Base-by-base conservation (phyloP, 2,329 filamentous ascomycete genomes). In the Pseudocercospora vitis region DNA sequence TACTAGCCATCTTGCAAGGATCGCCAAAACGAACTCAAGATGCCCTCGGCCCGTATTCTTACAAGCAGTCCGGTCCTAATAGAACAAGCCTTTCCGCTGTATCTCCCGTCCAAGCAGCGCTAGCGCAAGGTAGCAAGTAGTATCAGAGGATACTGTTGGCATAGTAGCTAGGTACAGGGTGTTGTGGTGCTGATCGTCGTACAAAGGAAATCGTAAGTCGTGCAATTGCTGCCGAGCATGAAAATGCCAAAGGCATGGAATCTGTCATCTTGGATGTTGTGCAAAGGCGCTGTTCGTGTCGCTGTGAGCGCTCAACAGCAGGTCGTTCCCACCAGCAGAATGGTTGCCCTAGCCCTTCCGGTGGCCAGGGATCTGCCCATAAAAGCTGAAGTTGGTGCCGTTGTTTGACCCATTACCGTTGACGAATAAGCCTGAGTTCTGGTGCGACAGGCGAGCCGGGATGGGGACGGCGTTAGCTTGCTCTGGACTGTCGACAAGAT, bases 401-500 rank as follows among this genome's bases (percentile, higher is more conserved):
- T 42, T 39, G 3, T 14, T 24, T 1, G 16, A 5, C 7, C 42
- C 42, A 19, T 45, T 28, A n/a, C 42, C 24, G 23, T n/a, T 14
- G 2, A 37, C 21, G 7, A 51, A 42, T 12, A 32, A 42, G 48
- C 28, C 24, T 3, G 37, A 45, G 37, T 42, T 23, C 21, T 40
- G 29, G 12, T 48, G 50, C 24, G 24, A 11, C 11, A 45, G 14
- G n/a, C 7, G 9, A n/a, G 9, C 31, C 14, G 32, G 18, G 19
- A 18, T 23, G 3, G 18, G 42, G 1, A n/a, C 26, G 14, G 16
- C 24, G 21, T 35, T 28, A 7, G 32, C 18, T 12, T 49, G 28
- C 37, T 47, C 19, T 23, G 49, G 53, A 16, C 48, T 51, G 11
- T 45, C 33, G 18, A 50, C 45, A 37, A 50, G 31, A 26, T 45